phyloP scores from a whole-genome alignment of 177 flowering plant genomes.

The Vitis hybrid region DNA sequence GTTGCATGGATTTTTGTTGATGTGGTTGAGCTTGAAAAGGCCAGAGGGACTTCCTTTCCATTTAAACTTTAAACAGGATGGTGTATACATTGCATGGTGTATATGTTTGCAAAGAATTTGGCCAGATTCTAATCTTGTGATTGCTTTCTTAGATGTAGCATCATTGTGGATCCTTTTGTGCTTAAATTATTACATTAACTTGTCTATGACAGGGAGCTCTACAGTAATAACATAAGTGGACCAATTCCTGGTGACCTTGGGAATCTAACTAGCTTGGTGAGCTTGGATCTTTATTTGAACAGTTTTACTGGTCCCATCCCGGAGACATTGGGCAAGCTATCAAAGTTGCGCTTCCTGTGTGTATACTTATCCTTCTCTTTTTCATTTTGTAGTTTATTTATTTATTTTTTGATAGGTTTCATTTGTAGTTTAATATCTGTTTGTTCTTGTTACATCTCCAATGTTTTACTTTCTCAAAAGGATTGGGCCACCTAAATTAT shows the following conservation, averaged over 20 bases:
- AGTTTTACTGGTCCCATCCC: slow-evolving; percentile 78
- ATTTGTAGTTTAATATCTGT: not conserved
- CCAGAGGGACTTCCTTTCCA: too few relatives aligned
- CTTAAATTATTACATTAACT: not conserved
- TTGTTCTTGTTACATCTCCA: not conserved
- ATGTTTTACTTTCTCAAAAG: not conserved
- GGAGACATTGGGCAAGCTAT: slow-evolving; percentile 70
- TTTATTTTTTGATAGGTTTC: not conserved
- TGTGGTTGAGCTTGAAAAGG: too few relatives aligned
- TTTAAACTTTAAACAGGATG: too few relatives aligned
- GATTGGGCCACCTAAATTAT: too few relatives aligned
- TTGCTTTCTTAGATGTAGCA: not conserved
- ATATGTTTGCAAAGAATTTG: too few relatives aligned
- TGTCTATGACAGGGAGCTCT: slow-evolving; percentile 69
- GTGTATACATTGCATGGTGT: too few relatives aligned
- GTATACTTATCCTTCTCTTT: slow-evolving; percentile 25
- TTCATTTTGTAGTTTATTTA: not conserved
- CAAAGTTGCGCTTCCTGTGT: slow-evolving; percentile 83
- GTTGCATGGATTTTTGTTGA: too few relatives aligned
- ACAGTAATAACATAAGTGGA: slow-evolving; percentile 87
- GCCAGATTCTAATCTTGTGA: not conserved
- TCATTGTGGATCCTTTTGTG: not conserved
- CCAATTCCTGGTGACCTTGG: slow-evolving; percentile 84
- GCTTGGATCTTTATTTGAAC: slow-evolving; percentile 95
- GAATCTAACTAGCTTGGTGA: slow-evolving; percentile 78